A percentile compares a stretch with the other conserved stretches of the same genome.
Evolutionary conservation across 306 rosid species (phyloP).

Genomic region (Prinsepia uniflora): DNA sequence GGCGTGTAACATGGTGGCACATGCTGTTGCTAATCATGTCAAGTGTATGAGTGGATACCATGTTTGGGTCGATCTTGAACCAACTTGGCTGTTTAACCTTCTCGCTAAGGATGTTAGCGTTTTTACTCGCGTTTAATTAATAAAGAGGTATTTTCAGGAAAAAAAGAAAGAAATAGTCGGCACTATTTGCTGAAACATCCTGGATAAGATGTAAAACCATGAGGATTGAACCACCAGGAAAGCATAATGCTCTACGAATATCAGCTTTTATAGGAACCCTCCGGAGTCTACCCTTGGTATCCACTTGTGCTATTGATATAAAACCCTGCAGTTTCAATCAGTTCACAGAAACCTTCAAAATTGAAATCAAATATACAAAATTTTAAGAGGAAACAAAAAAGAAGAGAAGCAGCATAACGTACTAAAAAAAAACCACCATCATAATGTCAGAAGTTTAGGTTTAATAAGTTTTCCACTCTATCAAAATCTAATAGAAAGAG

Average conservation of each 20-base stretch:
- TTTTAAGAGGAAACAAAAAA: neutral
- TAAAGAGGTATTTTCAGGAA: too few relatives aligned
- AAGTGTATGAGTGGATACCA: too few relatives aligned
- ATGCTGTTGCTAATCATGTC: too few relatives aligned
- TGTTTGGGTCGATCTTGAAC: too few relatives aligned
- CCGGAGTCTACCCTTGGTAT: slow-evolving; percentile 59
- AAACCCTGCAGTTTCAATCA: slow-evolving; percentile 53
- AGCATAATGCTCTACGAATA: slow-evolving; percentile 73
- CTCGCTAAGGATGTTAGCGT: too few relatives aligned
- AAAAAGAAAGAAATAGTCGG: slow-evolving; percentile 35
- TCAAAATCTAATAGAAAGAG: too few relatives aligned
- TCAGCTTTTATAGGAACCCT: slow-evolving; percentile 72
- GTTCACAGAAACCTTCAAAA: slow-evolving; percentile 10
- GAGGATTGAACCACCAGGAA: slow-evolving; percentile 91
- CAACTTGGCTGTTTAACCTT: too few relatives aligned
- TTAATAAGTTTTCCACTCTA: too few relatives aligned
- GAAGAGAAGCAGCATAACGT: neutral
- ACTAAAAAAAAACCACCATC: too few relatives aligned
- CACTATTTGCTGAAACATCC: slow-evolving; percentile 33
- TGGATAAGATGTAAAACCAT: slow-evolving; percentile 67
- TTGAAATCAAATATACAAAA: slow-evolving; percentile 6
- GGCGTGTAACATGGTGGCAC: too few relatives aligned
- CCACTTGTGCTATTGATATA: slow-evolving; percentile 75
- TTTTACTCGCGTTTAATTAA: too few relatives aligned
- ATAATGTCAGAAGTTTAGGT: neutral